These are phyloP conservation scores for Aspergillaceae sp. DNA, from an alignment of 2,329 filamentous ascomycete genomes.

Conservation along the genomic window DNA sequence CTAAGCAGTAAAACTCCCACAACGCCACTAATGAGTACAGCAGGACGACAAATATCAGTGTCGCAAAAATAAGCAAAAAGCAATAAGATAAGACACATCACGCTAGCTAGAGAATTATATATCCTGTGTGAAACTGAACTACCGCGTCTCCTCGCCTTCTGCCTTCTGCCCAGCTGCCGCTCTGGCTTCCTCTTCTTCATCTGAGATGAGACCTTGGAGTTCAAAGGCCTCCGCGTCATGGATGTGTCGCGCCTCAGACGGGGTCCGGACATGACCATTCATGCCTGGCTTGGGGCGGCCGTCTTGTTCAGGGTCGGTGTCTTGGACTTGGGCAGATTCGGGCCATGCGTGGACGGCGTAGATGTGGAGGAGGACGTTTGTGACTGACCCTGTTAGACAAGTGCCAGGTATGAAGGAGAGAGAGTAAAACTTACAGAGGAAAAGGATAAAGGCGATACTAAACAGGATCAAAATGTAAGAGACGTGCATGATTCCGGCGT, in stretches of 20 bases:
- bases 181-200: constrained; percentile 59
- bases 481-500: constrained; percentile 73
- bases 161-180: constrained; percentile 16
- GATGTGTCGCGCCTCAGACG: constrained; percentile 44
- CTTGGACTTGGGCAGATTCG: constrained; percentile 17
- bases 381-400: constrained; percentile 41
- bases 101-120: too few species aligned
- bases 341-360: constrained; percentile 60
- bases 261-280: constrained; percentile 39
- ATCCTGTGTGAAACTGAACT: too few species aligned
- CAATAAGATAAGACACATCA: too few species aligned
- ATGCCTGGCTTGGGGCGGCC: constrained; percentile 12
- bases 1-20: too few species aligned
- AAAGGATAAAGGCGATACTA: constrained; percentile 81
- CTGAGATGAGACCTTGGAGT: constrained; percentile 79
- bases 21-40: too few species aligned
- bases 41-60: too few species aligned
- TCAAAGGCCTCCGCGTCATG: constrained; percentile 89
- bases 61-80: too few species aligned
- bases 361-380: constrained; percentile 74
- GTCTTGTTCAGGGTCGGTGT: constrained; percentile 10
- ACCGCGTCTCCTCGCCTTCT: constrained; percentile 20
- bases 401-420: neutral
- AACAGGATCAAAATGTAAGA: constrained; percentile 88
- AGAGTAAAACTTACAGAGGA: constrained; percentile 59